These are phyloP conservation scores for Royoungia palumana DNA, from an alignment of 768 basidiomycete species.

Conservation along the genomic window DNA sequence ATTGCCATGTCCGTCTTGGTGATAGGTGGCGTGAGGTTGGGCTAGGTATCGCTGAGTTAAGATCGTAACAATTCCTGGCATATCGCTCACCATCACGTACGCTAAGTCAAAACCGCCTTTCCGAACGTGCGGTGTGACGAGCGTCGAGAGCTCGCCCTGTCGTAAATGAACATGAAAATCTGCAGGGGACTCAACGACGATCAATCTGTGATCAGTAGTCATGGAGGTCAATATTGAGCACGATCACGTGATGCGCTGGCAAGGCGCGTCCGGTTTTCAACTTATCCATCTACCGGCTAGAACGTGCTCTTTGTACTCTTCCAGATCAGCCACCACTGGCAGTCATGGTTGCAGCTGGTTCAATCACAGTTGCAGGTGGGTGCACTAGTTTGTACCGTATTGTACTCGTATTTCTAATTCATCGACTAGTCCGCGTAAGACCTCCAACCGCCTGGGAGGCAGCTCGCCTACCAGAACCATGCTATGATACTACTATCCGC, in stretches of 20 bases:
- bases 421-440: constrained; percentile 74
- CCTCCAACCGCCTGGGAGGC: constrained; percentile 86
- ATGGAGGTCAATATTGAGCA: constrained; percentile 9
- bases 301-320: background rate
- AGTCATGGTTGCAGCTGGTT: constrained; percentile 78
- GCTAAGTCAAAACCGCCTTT: constrained; percentile 87
- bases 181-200: constrained; percentile 52
- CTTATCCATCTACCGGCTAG: constrained; percentile 5
- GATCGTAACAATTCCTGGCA: constrained; percentile 7
- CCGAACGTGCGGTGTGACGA: constrained; percentile 88
- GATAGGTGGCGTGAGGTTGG: constrained; percentile 89
- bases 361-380: constrained; percentile 82
- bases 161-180: constrained; percentile 98
- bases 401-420: constrained; percentile 8
- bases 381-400: background rate
- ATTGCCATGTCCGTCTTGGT: constrained; percentile 78
- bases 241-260: constrained; percentile 28
- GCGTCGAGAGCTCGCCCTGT: constrained; percentile 74
- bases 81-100: constrained; percentile 84
- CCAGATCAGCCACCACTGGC: constrained; percentile 1
- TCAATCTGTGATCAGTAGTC: constrained; percentile 25
- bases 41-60: constrained; percentile 45
- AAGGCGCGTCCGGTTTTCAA: constrained; percentile 32
- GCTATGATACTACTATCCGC: constrained; percentile 66
- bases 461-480: constrained; percentile 74